Conservation (phyloP, 306 rosid genomes). For the Quercus bicolor region DNA sequence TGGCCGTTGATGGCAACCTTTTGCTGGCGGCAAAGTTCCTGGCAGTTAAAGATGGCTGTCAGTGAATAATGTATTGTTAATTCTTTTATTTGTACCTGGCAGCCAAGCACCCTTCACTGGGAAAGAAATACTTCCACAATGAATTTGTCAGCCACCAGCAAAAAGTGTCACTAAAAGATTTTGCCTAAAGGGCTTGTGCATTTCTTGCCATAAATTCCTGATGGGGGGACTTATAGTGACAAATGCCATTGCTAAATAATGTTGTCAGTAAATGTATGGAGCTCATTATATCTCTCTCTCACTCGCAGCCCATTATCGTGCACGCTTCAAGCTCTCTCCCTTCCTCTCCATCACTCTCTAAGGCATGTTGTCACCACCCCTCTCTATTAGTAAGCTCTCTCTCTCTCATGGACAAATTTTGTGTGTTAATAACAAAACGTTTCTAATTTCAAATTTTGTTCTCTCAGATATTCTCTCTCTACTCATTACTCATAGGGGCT, state of each 20-base stretch:
- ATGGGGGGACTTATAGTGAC: not conserved
- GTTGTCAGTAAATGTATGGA: not conserved
- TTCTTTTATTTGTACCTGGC: too few species aligned
- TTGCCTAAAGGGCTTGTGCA: not conserved
- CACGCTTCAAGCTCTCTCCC: slow-evolving; percentile 8
- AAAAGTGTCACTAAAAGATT: too few species aligned
- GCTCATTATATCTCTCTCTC: slow-evolving; percentile 14
- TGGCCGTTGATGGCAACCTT: not conserved
- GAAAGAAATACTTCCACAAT: too few species aligned
- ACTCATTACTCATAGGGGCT: slow-evolving; percentile 28
- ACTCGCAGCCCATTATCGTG: slow-evolving; percentile 27
- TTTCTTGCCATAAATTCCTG: not conserved
- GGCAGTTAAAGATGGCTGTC: not conserved
- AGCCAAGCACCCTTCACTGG: too few species aligned
- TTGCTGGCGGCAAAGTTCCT: not conserved
- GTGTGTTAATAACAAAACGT: slow-evolving; percentile 1
- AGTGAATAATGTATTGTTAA: not conserved
- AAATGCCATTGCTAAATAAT: not conserved
- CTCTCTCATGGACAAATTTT: not conserved
- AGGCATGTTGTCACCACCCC: slow-evolving; percentile 22
- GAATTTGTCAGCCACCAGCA: too few species aligned
- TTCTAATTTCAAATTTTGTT: slow-evolving; percentile 15
- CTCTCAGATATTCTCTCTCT: slow-evolving; percentile 36
- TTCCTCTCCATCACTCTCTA: slow-evolving; percentile 17
- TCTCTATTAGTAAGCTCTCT: slow-evolving; percentile 36